Evolutionary conservation across 2,329 filamentous ascomycete species (phyloP).

Genomic region (Xylaria sp.): DNA sequence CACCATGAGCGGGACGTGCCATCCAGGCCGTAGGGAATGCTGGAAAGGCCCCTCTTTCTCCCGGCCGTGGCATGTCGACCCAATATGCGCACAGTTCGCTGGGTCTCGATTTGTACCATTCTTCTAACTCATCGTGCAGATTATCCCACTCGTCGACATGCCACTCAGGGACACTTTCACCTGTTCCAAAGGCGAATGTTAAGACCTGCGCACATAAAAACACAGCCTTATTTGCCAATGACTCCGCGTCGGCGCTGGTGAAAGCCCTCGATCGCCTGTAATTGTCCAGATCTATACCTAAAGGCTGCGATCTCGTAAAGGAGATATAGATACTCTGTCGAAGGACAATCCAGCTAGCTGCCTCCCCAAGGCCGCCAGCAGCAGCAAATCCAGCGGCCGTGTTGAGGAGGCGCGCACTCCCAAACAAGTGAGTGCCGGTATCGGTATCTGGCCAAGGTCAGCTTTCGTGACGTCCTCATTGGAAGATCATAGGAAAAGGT

Average conservation of each 20-base stretch:
- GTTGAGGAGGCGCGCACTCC: conserved; percentile 11
- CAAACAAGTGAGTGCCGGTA: conserved; percentile 15
- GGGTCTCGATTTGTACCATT: neutral
- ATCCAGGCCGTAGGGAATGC: neutral
- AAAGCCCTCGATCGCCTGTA: neutral
- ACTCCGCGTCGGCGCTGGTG: neutral
- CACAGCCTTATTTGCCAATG: neutral
- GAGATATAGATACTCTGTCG: conserved; percentile 18
- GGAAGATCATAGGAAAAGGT: neutral
- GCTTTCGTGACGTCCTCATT: neutral
- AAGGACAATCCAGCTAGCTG: conserved; percentile 19
- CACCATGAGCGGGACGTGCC: neutral
- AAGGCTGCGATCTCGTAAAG: conserved; percentile 9
- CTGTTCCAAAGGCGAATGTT: neutral
- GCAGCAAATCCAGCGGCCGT: conserved; percentile 8
- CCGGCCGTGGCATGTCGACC: neutral
- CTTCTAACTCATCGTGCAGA: neutral
- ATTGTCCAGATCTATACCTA: conserved; percentile 3
- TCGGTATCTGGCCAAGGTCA: conserved; percentile 5
- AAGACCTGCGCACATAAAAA: neutral
- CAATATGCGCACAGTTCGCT: neutral
- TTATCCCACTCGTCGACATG: neutral
- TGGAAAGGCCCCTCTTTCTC: neutral
- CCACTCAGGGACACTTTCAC: neutral
- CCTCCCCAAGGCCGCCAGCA: conserved; percentile 14